A percentile compares a stretch with the other conserved stretches of the same genome.
Conservation (phyloP, 78 protist species). For the Cavenderia fasciculata region DNA sequence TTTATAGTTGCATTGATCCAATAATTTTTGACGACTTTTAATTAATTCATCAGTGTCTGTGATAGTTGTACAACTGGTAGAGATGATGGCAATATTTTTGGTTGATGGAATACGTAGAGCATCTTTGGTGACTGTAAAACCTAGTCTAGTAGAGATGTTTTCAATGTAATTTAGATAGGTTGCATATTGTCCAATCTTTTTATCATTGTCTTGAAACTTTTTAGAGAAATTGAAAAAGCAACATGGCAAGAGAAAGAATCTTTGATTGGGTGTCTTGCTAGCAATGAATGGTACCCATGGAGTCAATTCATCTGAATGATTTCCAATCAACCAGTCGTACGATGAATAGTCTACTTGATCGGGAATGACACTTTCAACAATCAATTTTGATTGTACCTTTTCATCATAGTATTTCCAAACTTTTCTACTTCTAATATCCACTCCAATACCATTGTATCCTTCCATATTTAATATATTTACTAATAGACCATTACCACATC, state of each 20-base stretch:
- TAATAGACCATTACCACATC: slow-evolving; percentile 89
- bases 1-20: slow-evolving; percentile 29
- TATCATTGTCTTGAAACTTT: slow-evolving; percentile 16
- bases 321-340: slow-evolving; percentile 84
- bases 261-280: slow-evolving; percentile 9
- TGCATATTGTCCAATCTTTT: slow-evolving; percentile 22
- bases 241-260: slow-evolving; percentile 84
- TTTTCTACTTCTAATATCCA: slow-evolving; percentile 40
- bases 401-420: slow-evolving; percentile 64
- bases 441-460: slow-evolving; percentile 81
- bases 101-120: slow-evolving; percentile 79
- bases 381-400: slow-evolving; percentile 10
- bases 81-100: slow-evolving; percentile 58
- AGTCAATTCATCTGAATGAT: slow-evolving; percentile 87
- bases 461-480: slow-evolving; percentile 69
- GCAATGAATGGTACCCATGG: slow-evolving; percentile 88
- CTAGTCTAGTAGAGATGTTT: slow-evolving; percentile 24
- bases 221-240: slow-evolving; percentile 77
- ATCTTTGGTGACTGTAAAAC: slow-evolving; percentile 64
- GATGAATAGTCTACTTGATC: slow-evolving; percentile 7
- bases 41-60: neutral
- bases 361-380: slow-evolving; percentile 33
- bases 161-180: slow-evolving; percentile 76
- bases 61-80: neutral
- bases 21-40: neutral